Base-by-base conservation (phyloP, 306 rosid species). In the Amphicarpaea edgeworthii region DNA sequence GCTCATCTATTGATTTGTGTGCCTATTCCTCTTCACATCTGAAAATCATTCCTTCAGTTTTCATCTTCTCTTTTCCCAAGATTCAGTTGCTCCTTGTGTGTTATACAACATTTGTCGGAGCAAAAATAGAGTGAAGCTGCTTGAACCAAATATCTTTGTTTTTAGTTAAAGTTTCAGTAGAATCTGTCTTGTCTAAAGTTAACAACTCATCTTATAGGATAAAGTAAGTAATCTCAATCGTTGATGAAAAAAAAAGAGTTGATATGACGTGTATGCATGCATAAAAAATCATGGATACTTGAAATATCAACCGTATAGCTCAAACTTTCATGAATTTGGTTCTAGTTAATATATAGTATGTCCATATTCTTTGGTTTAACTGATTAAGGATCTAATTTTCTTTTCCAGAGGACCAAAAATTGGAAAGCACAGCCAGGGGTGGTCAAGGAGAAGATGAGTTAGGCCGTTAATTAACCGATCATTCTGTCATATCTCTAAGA, bases 331-430 rank as follows among this genome's bases (percentile, higher is more conserved):
- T 30, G 30, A 12, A 2, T 68, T 42, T 68, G 28, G 38, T 28
- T 30, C 43, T 14, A 55, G 23, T 66, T 42, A 72, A 55, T 12
- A 11, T 21, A 24, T 5, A 26, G 30, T 12, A 11, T 55, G 62
- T 50, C 47, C 21, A 46, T 65, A 20, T 58, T 73, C 20, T 34
- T 63, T 34, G 41, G 21, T 16, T 65, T 70, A 66, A 26, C 73
- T 45, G 3, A 11, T 75, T 55, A 42, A 28, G 30, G 10, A 43
- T 74, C 41, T 9, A 17, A 8, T 34, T 67, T 47, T 76, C 59
- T 20, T 7, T 76, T 60, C 51, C 87, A 84, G 87, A 67, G 57
- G 87, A 79, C 34, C 81, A 70, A 8, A 84, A 76, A 55, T 24
- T 75, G 79, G 84, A 80, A 65, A 58, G 66, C 75, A 15, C 57